These are phyloP conservation scores for Neurospora sp. DNA, from an alignment of 495 filamentous ascomycete genomes.

Conservation along the genomic window DNA sequence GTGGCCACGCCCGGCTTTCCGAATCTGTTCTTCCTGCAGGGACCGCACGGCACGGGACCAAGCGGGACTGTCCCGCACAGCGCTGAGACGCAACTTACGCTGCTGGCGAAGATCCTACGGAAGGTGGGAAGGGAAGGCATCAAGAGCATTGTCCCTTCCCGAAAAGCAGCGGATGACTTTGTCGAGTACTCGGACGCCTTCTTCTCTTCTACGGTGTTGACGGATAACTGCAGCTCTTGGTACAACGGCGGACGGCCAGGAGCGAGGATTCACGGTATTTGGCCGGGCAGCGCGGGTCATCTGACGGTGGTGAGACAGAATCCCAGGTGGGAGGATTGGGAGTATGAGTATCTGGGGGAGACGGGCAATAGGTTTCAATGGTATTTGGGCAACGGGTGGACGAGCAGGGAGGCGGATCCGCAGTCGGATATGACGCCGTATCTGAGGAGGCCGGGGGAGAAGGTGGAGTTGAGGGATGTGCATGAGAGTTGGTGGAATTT, in stretches of 20 bases:
- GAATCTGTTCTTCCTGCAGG: slow-evolving; percentile 52
- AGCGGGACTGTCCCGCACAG: slow-evolving; percentile 44
- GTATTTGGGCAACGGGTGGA: slow-evolving; percentile 38
- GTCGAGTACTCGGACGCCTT: slow-evolving; percentile 51
- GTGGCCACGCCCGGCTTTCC: slow-evolving; percentile 54
- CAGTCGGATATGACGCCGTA: slow-evolving; percentile 31
- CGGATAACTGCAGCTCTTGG: slow-evolving; percentile 59
- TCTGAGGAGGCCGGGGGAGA: slow-evolving; percentile 20
- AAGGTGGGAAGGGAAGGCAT: slow-evolving; percentile 56
- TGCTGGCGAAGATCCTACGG: slow-evolving; percentile 53
- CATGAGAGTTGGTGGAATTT: slow-evolving; percentile 37
- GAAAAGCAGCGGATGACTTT: slow-evolving; percentile 51
- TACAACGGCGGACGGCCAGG: slow-evolving; percentile 54
- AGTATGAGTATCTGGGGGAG: slow-evolving; percentile 45
- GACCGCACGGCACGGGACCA: slow-evolving; percentile 44
- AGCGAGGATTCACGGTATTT: slow-evolving; percentile 50
- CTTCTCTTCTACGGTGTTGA: slow-evolving; percentile 51
- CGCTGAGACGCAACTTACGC: slow-evolving; percentile 47
- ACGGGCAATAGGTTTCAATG: slow-evolving; percentile 32
- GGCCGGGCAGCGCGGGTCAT: slow-evolving; percentile 54
- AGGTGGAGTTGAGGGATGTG: slow-evolving; percentile 26
- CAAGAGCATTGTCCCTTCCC: slow-evolving; percentile 44
- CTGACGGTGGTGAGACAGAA: slow-evolving; percentile 46
- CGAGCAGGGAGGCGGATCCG: slow-evolving; percentile 28
- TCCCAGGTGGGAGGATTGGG: slow-evolving; percentile 65